These are phyloP conservation scores for Phytophthora fragariae DNA, from an alignment of 352 stramenopile species.

Conservation along the genomic window DNA sequence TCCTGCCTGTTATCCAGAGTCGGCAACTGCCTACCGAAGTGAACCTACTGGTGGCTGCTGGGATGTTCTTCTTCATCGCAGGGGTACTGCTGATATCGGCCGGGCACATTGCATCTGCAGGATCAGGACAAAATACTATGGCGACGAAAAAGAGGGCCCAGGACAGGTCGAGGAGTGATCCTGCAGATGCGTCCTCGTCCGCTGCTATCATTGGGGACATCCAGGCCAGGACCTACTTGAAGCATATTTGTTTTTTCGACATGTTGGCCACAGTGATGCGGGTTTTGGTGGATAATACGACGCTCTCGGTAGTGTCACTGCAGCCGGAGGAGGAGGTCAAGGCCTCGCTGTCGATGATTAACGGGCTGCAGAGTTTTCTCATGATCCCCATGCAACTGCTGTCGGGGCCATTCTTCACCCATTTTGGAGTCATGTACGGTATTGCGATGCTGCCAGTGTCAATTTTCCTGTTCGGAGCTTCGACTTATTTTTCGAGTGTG, in stretches of 20 bases:
- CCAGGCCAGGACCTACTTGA: constrained; percentile 75
- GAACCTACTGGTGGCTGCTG: constrained; percentile 68
- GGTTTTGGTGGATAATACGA: constrained; percentile 86
- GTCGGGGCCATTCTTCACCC: constrained; percentile 83
- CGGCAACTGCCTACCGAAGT: constrained; percentile 70
- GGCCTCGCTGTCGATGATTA: constrained; percentile 75
- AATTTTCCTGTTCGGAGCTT: constrained; percentile 76
- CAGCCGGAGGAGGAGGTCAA: constrained; percentile 79
- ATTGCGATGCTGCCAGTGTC: constrained; percentile 75
- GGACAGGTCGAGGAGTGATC: neutral
- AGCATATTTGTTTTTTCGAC: constrained; percentile 91
- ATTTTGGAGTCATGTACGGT: constrained; percentile 88
- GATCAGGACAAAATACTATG: constrained; percentile 6
- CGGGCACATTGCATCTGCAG: constrained; percentile 46
- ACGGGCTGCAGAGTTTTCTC: constrained; percentile 85
- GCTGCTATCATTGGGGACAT: constrained; percentile 68
- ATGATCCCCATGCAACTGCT: constrained; percentile 89
- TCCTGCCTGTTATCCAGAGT: constrained; percentile 65
- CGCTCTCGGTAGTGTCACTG: constrained; percentile 74
- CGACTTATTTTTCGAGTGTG: constrained; percentile 68
- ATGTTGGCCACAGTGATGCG: constrained; percentile 81
- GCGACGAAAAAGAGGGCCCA: constrained; percentile 18
- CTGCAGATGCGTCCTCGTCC: constrained; percentile 27
- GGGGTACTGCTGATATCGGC: constrained; percentile 63
- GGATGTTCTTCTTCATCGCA: constrained; percentile 68